Conservation (phyloP, 1,139 yeast genomes). For the Kazachstania sp. region DNA sequence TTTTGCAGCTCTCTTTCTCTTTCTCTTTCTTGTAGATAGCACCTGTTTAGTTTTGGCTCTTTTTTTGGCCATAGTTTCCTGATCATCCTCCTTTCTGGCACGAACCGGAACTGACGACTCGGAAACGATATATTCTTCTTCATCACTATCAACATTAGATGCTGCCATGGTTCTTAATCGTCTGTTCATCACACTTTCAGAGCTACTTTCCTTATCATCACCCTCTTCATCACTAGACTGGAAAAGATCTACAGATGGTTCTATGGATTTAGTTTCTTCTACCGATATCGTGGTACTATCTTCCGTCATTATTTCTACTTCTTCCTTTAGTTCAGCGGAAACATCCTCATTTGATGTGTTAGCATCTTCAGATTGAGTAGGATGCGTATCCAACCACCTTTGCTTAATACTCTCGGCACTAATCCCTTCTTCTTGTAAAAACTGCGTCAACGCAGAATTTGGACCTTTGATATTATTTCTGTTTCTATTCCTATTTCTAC, state of each 20-base stretch:
- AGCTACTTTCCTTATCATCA: neutral
- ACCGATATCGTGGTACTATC: neutral
- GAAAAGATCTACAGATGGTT: neutral
- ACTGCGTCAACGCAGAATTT: slow-evolving; percentile 70
- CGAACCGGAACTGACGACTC: slow-evolving; percentile 3
- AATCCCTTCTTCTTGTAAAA: slow-evolving; percentile 76
- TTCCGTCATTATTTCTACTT: slow-evolving; percentile 1
- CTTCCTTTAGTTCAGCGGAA: slow-evolving; percentile 1
- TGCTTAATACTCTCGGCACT: slow-evolving; percentile 68
- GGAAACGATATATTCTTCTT: slow-evolving; percentile 21
- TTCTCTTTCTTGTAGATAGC: slow-evolving; percentile 53
- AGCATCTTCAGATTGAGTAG: neutral
- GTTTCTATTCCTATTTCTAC: slow-evolving; percentile 25
- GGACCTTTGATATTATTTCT: slow-evolving; percentile 58
- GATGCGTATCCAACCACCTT: slow-evolving; percentile 39
- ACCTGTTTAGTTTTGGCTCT: slow-evolving; percentile 38
- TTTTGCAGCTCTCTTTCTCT: slow-evolving; percentile 78
- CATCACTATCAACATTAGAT: slow-evolving; percentile 22
- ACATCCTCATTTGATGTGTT: slow-evolving; percentile 15
- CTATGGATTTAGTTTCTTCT: neutral
- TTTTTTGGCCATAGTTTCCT: slow-evolving; percentile 1
- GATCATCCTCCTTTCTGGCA: slow-evolving; percentile 2
- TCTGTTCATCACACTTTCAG: neutral
- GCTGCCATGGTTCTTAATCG: neutral
- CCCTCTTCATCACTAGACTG: slow-evolving; percentile 4